phyloP scores from a whole-genome alignment of 1,284 basidiomycete species.

The Microbotryomycetes sp. region DNA sequence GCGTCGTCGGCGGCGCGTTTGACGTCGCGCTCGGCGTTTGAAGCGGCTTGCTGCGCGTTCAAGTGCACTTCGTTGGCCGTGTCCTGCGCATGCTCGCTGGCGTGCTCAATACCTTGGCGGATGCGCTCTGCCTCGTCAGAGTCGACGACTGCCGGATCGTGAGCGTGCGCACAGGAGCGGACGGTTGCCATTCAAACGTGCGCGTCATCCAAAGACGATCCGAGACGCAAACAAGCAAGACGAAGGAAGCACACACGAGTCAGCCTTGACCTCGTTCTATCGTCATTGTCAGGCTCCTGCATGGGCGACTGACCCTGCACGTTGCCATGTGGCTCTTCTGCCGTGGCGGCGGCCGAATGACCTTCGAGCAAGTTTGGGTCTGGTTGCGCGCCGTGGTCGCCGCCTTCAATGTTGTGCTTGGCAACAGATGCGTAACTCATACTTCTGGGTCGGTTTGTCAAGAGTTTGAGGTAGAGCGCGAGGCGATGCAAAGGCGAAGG shows the following conservation, averaged over 20 bases:
- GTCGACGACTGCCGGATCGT: conserved; percentile 23
- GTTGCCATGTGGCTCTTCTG: background rate
- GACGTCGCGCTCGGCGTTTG: conserved; percentile 7
- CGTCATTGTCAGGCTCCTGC: too few species aligned
- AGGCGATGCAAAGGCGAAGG: too few species aligned
- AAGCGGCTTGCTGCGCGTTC: conserved; percentile 3
- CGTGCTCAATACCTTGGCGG: conserved; percentile 16
- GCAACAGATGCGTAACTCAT: background rate
- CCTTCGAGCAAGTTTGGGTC: background rate
- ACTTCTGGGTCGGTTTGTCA: background rate
- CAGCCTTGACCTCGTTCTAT: too few species aligned
- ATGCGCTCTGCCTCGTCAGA: conserved; percentile 12
- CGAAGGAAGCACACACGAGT: too few species aligned
- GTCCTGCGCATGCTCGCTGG: conserved; percentile 38
- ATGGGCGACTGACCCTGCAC: background rate
- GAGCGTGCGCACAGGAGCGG: too few species aligned
- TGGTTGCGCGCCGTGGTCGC: background rate
- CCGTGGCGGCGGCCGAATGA: background rate
- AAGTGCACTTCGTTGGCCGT: background rate
- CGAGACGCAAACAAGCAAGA: too few species aligned
- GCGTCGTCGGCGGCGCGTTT: conserved; percentile 7
- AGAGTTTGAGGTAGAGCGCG: too few species aligned
- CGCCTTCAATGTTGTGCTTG: background rate
- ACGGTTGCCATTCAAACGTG: too few species aligned
- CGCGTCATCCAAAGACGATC: background rate